These are phyloP conservation scores for Cystobasidium onofrii DNA, from an alignment of 768 basidiomycete species.

Conservation along the genomic window DNA sequence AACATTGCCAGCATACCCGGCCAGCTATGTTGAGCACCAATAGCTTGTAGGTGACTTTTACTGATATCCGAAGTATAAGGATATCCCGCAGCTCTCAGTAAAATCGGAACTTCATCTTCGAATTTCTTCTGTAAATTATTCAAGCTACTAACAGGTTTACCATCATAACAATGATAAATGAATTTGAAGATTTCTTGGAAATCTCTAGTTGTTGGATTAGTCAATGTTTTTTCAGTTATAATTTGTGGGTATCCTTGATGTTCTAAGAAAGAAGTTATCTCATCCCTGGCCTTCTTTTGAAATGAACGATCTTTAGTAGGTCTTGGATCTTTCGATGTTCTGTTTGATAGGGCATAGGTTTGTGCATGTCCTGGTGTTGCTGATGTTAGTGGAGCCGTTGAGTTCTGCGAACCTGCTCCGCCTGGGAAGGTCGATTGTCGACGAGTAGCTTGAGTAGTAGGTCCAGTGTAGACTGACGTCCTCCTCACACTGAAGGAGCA, in stretches of 20 bases:
- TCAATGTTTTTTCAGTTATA: constrained; percentile 56
- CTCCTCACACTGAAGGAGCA: constrained; percentile 22
- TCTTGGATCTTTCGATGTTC: constrained; percentile 30
- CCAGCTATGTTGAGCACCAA: constrained; percentile 89
- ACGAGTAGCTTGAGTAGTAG: constrained; percentile 5
- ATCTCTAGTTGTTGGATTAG: constrained; percentile 74
- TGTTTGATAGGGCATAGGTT: constrained; percentile 15
- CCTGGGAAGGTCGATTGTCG: constrained; percentile 25
- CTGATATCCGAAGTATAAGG: constrained; percentile 71
- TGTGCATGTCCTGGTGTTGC: not conserved
- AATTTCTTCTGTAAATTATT: constrained; percentile 48
- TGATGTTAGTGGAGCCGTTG: not conserved
- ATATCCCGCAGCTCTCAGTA: constrained; percentile 69
- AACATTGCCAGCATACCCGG: constrained; percentile 74
- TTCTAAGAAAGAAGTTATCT: constrained; percentile 38
- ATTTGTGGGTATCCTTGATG: constrained; percentile 33
- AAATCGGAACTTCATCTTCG: constrained; percentile 74
- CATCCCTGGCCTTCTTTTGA: constrained; percentile 29
- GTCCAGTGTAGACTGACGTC: constrained; percentile 23
- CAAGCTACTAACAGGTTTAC: constrained; percentile 40
- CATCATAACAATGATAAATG: constrained; percentile 61
- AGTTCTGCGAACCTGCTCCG: not conserved
- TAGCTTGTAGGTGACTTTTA: constrained; percentile 75
- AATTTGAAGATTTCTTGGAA: constrained; percentile 77
- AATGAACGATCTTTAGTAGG: constrained; percentile 28